These are phyloP conservation scores for Pseudozyma thailandica DNA, from an alignment of 1,284 basidiomycete genomes.

Conservation along the genomic window DNA sequence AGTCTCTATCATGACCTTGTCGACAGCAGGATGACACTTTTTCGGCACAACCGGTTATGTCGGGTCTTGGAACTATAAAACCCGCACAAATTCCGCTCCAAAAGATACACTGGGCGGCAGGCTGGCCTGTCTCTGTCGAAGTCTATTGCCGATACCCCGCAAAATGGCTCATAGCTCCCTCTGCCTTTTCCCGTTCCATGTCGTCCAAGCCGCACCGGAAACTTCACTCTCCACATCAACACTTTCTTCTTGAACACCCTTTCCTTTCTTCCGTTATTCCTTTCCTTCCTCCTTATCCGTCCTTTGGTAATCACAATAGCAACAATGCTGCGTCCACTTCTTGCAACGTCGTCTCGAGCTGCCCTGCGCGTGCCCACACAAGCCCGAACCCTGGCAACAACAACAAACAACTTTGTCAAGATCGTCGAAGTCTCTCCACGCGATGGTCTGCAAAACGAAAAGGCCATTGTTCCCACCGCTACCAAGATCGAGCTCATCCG, in stretches of 20 bases:
- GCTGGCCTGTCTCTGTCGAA: not conserved
- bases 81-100: slow-evolving; percentile 10
- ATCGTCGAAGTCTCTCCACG: slow-evolving; percentile 93
- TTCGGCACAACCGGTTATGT: slow-evolving; percentile 33
- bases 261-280: not conserved
- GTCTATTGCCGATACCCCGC: slow-evolving; percentile 11
- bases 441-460: slow-evolving; percentile 93
- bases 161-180: not conserved
- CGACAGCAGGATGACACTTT: too few relatives aligned
- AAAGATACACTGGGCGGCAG: not conserved
- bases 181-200: not conserved
- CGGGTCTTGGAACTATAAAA: slow-evolving; percentile 8
- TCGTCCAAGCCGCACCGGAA: too few relatives aligned
- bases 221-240: too few relatives aligned
- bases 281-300: not conserved
- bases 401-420: slow-evolving; percentile 47
- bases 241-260: not conserved
- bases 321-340: slow-evolving; percentile 21
- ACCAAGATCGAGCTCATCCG: slow-evolving; percentile 85
- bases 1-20: too few relatives aligned
- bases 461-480: slow-evolving; percentile 76
- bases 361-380: not conserved
- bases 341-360: not conserved
- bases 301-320: too few relatives aligned
- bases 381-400: slow-evolving; percentile 23